phyloP scores from a whole-genome alignment of 1,139 yeast genomes.

The Nakaseomyces nivariensis region DNA sequence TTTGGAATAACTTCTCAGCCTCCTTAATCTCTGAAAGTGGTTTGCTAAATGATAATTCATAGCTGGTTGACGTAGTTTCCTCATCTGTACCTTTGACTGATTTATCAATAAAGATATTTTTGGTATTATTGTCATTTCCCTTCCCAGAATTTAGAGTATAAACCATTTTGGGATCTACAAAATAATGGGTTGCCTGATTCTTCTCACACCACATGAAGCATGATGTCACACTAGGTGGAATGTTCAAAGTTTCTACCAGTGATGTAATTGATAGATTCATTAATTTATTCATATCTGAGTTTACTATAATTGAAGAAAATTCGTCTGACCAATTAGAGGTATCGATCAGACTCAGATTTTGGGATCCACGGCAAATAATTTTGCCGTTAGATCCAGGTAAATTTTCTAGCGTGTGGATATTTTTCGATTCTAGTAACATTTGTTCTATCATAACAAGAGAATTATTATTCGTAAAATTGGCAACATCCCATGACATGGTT shows the following conservation, averaged over 20 bases:
- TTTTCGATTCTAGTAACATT: constrained; percentile 7
- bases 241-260: constrained; percentile 4
- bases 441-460: constrained; percentile 19
- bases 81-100: not conserved
- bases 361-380: constrained; percentile 8
- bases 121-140: not conserved
- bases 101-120: not conserved
- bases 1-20: constrained; percentile 12
- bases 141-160: not conserved
- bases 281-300: constrained; percentile 16
- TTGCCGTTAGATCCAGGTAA: constrained; percentile 7
- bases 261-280: constrained; percentile 12
- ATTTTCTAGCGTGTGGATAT: constrained; percentile 5
- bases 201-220: not conserved
- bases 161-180: not conserved
- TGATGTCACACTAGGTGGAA: not conserved
- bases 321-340: constrained; percentile 13
- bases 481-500: constrained; percentile 23
- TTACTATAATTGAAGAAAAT: constrained; percentile 15
- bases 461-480: constrained; percentile 14
- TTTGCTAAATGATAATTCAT: constrained; percentile 10
- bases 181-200: not conserved
- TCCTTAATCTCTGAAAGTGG: constrained; percentile 19
- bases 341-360: constrained; percentile 9
- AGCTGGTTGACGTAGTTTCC: not conserved